Conservation (phyloP, 106 monocot species). For the Platanthera zijinensis region DNA sequence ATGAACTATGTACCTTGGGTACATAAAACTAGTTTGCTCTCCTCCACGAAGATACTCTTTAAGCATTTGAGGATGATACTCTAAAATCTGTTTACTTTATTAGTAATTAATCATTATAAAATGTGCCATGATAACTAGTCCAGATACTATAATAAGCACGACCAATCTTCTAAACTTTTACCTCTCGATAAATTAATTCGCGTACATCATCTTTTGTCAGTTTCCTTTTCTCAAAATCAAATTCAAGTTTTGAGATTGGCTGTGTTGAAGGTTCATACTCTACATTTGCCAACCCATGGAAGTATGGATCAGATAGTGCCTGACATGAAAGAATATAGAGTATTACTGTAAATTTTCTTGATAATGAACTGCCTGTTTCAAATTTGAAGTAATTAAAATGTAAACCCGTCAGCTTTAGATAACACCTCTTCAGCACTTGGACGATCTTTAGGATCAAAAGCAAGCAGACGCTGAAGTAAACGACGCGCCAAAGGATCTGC, state of each 20-base stretch:
- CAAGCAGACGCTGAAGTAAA: slow-evolving; percentile 53
- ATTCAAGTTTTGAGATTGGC: slow-evolving; percentile 71
- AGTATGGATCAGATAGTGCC: slow-evolving; percentile 68
- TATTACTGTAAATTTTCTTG: background rate
- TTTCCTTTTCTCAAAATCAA: slow-evolving; percentile 80
- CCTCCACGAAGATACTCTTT: slow-evolving; percentile 63
- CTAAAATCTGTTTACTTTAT: slow-evolving; percentile 43
- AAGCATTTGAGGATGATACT: slow-evolving; percentile 84
- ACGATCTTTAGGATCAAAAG: slow-evolving; percentile 76
- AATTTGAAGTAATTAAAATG: background rate
- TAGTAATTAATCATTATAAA: background rate
- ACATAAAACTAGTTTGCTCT: slow-evolving; percentile 69
- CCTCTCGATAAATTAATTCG: slow-evolving; percentile 75
- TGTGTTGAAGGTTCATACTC: slow-evolving; percentile 70
- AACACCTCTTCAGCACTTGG: slow-evolving; percentile 66
- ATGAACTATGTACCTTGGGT: slow-evolving; percentile 48
- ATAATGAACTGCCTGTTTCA: background rate
- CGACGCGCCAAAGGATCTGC: slow-evolving; percentile 53
- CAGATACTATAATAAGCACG: background rate
- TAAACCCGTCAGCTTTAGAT: slow-evolving; percentile 4
- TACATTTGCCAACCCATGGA: slow-evolving; percentile 41
- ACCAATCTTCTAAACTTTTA: slow-evolving; percentile 1
- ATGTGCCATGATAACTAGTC: background rate
- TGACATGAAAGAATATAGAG: slow-evolving; percentile 16
- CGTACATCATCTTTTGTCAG: slow-evolving; percentile 69